Evolutionary conservation across 2,329 filamentous ascomycete species (phyloP).

Genomic region (Apiospora malaysiana): DNA sequence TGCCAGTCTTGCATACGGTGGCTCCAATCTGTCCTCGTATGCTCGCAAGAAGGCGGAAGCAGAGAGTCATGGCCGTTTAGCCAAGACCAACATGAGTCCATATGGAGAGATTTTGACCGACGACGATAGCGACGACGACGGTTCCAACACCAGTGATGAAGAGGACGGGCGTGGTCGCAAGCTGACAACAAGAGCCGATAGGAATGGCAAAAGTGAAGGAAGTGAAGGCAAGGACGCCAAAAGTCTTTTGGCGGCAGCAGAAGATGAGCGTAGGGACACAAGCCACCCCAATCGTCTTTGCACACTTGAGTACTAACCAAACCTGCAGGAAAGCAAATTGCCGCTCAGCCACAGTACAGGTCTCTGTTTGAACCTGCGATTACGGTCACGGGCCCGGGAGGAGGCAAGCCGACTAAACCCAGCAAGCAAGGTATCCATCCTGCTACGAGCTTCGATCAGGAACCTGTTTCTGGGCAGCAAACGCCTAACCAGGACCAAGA

Average conservation of each 20-base stretch:
- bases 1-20: conserved; percentile 68
- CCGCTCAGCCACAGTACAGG: conserved; percentile 62
- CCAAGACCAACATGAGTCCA: conserved; percentile 70
- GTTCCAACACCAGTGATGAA: conserved; percentile 64
- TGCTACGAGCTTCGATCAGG: conserved; percentile 81
- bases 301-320: conserved; percentile 33
- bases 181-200: conserved; percentile 55
- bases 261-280: conserved; percentile 74
- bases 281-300: neutral
- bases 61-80: conserved; percentile 59
- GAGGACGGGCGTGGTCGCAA: conserved; percentile 69
- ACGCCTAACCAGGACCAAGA: conserved; percentile 84
- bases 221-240: conserved; percentile 42
- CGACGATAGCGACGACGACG: conserved; percentile 71
- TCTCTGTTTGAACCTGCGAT: conserved; percentile 73
- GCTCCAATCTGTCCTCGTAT: conserved; percentile 66
- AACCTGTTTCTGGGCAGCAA: conserved; percentile 58
- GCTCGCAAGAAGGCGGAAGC: conserved; percentile 59
- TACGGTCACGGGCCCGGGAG: conserved; percentile 66
- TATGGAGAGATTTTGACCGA: conserved; percentile 70
- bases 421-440: conserved; percentile 71
- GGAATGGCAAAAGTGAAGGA: conserved; percentile 43
- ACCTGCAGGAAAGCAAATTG: conserved; percentile 56
- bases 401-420: conserved; percentile 61
- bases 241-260: conserved; percentile 74